Conservation (phyloP, 768 basidiomycete genomes). For the Strobilomyces dryophilus region DNA sequence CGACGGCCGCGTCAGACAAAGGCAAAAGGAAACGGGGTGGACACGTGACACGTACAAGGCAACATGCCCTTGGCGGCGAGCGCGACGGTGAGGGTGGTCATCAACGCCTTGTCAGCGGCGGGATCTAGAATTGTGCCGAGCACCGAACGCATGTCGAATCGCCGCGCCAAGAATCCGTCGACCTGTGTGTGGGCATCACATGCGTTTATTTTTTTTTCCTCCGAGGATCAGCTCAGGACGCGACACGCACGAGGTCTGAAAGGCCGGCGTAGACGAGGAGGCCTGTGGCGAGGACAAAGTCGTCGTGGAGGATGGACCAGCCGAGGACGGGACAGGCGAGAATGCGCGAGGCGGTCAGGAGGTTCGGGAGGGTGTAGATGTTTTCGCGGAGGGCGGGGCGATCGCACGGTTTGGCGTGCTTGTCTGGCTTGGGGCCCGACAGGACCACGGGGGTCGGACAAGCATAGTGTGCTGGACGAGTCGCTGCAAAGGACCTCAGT, state of each 20-base stretch:
- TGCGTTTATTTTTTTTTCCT: no score
- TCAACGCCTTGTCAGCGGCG: slow-evolving; percentile 91
- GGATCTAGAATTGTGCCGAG: slow-evolving; percentile 95
- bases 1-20: neutral
- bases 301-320: slow-evolving; percentile 78
- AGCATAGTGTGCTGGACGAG: slow-evolving; percentile 7
- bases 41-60: slow-evolving; percentile 53
- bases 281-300: slow-evolving; percentile 77
- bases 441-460: slow-evolving; percentile 8
- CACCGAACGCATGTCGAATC: slow-evolving; percentile 84
- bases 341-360: slow-evolving; percentile 85
- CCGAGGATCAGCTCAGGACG: neutral
- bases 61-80: slow-evolving; percentile 80
- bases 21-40: neutral
- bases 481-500: slow-evolving; percentile 13
- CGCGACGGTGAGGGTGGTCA: slow-evolving; percentile 90
- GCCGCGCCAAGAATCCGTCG: slow-evolving; percentile 88
- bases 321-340: slow-evolving; percentile 88
- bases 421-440: slow-evolving; percentile 3
- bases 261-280: slow-evolving; percentile 89
- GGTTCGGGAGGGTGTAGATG: slow-evolving; percentile 92
- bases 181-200: slow-evolving; percentile 44
- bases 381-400: slow-evolving; percentile 62
- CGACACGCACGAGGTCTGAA: slow-evolving; percentile 73
- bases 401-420: slow-evolving; percentile 5